phyloP scores from a whole-genome alignment of 805 yeast species.

The Kodamaea kaohsiungensis region DNA sequence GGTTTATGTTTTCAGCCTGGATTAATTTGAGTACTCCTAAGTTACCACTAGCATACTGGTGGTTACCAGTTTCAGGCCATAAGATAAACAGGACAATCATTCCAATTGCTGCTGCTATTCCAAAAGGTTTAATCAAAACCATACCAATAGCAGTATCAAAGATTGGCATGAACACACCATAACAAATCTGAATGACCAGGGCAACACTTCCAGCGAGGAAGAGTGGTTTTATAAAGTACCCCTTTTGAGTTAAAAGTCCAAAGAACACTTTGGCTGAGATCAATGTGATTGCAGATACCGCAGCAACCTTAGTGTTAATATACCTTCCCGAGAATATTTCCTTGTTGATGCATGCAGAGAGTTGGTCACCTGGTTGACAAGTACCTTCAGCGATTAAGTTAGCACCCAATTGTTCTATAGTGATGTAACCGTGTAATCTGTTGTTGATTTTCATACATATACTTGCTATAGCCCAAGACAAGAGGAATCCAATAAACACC shows the following conservation, averaged over 20 bases:
- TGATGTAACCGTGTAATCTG: constrained; percentile 25
- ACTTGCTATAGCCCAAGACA: constrained; percentile 25
- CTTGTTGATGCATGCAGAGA: constrained; percentile 18
- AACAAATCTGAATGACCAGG: constrained; percentile 23
- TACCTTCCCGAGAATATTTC: constrained; percentile 29
- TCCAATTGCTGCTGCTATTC: constrained; percentile 23
- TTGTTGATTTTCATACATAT: constrained; percentile 27
- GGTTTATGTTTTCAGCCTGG: constrained; percentile 17
- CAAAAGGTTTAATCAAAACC: constrained; percentile 25
- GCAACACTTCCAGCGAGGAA: constrained; percentile 26
- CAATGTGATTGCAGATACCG: constrained; percentile 24
- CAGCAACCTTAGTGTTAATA: constrained; percentile 23
- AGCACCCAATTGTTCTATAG: constrained; percentile 17
- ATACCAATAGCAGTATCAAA: constrained; percentile 26
- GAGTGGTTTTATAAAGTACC: constrained; percentile 9
- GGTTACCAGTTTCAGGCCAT: constrained; percentile 31
- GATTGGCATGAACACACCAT: constrained; percentile 26
- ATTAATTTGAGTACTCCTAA: constrained; percentile 16
- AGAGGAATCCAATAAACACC: constrained; percentile 16
- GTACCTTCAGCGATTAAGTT: constrained; percentile 24
- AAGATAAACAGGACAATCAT: constrained; percentile 20
- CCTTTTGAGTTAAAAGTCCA: constrained; percentile 18
- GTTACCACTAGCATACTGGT: constrained; percentile 20
- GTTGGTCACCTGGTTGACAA: constrained; percentile 22
- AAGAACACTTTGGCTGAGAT: constrained; percentile 22